phyloP scores from a whole-genome alignment of 768 basidiomycete species.

The Leccinum variicolor region DNA sequence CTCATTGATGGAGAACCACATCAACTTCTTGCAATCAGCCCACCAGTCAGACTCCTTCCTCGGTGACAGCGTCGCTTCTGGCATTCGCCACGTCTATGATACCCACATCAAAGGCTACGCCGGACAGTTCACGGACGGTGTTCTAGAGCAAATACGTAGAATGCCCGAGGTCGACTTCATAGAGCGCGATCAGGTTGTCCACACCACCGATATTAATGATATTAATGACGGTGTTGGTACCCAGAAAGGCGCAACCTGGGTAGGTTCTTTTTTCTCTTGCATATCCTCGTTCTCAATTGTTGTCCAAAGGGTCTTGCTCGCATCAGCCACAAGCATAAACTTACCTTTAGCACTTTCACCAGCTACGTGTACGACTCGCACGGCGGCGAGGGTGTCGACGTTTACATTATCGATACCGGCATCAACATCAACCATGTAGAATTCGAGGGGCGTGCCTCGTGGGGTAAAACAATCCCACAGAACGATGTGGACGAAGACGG shows the following conservation, averaged over 20 bases:
- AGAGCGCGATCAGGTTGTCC: constrained; percentile 93
- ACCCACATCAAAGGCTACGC: constrained; percentile 75
- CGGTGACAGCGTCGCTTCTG: constrained; percentile 43
- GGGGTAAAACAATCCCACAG: constrained; percentile 90
- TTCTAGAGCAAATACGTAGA: constrained; percentile 71
- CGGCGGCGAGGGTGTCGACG: constrained; percentile 94
- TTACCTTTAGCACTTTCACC: constrained; percentile 79
- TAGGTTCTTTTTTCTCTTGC: constrained; percentile 33
- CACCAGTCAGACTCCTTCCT: constrained; percentile 53
- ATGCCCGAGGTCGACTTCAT: constrained; percentile 91
- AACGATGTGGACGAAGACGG: constrained; percentile 86
- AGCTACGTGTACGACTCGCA: constrained; percentile 67
- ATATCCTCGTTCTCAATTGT: constrained; percentile 11
- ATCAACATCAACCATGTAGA: constrained; percentile 84
- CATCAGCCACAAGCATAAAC: constrained; percentile 78
- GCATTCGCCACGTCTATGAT: constrained; percentile 75
- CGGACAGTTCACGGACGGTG: constrained; percentile 67
- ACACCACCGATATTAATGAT: constrained; percentile 40
- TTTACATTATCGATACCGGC: constrained; percentile 85
- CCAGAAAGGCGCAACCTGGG: constrained; percentile 84
- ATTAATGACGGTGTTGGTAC: constrained; percentile 13
- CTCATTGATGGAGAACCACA: constrained; percentile 64
- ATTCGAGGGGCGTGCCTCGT: constrained; percentile 84
- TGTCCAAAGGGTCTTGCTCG: constrained; percentile 82
- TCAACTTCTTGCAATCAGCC: constrained; percentile 70